These are phyloP conservation scores for Umbellularia californica DNA, from an alignment of 164 flowering plant species.

Conservation along the genomic window DNA sequence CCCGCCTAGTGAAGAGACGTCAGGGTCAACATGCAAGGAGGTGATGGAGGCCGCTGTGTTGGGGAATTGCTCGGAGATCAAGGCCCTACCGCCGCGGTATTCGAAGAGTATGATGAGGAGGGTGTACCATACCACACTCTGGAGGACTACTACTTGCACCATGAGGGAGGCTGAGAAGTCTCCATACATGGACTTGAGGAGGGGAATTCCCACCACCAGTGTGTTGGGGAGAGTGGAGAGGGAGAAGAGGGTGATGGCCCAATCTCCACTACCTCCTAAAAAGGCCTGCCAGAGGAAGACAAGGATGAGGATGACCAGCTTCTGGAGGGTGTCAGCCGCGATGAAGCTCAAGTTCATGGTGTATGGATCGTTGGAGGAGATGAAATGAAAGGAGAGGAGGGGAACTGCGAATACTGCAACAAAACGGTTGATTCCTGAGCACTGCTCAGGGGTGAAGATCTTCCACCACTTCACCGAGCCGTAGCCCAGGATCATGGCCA, in stretches of 20 bases:
- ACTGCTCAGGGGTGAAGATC: conserved; percentile 90
- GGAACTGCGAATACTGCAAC: conserved; percentile 96
- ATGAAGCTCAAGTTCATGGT: conserved; percentile 84
- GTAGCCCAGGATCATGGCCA: conserved; percentile 87
- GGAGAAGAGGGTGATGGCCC: conserved; percentile 90
- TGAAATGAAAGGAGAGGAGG: conserved; percentile 85
- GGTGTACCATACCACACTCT: conserved; percentile 89
- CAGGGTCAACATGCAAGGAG: conserved; percentile 78
- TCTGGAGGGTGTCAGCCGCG: conserved; percentile 85
- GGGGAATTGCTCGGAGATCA: conserved; percentile 84
- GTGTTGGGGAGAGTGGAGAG: conserved; percentile 56
- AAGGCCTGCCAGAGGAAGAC: conserved; percentile 67
- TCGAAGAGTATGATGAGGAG: conserved; percentile 83
- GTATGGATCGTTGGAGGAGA: conserved; percentile 74
- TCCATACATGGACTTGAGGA: conserved; percentile 87
- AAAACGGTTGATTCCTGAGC: conserved; percentile 92
- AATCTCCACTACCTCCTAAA: conserved; percentile 48
- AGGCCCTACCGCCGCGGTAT: conserved; percentile 69
- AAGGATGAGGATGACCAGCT: conserved; percentile 57
- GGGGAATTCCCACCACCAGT: conserved; percentile 93
- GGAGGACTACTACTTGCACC: conserved; percentile 90
- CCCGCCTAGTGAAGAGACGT: conserved; percentile 77
- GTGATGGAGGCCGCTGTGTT: conserved; percentile 78
- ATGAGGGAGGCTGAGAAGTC: conserved; percentile 64
- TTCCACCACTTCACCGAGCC: conserved; percentile 96